Conservation (phyloP, 768 basidiomycete genomes). For the Boletellus emodensis region DNA sequence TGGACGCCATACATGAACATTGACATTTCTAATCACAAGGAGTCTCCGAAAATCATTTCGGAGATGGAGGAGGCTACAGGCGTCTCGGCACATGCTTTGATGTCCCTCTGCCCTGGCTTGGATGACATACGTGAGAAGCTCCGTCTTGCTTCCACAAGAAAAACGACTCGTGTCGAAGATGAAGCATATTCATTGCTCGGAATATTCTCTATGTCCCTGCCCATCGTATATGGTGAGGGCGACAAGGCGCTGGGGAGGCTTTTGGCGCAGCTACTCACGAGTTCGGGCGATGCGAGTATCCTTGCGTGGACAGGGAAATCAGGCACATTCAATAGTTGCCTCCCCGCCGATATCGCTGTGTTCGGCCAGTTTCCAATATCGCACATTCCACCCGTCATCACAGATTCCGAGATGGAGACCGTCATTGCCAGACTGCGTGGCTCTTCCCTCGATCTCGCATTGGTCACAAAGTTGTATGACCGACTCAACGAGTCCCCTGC, state of each 20-base stretch:
- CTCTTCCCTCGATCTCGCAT: background rate
- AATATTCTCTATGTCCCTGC: constrained; percentile 5
- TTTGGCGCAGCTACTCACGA: constrained; percentile 3
- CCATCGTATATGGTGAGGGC: constrained; percentile 10
- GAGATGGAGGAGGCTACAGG: constrained; percentile 10
- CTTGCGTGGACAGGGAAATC: constrained; percentile 10
- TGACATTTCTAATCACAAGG: constrained; percentile 7
- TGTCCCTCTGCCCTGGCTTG: constrained; percentile 2
- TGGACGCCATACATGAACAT: constrained; percentile 6
- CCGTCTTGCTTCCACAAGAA: constrained; percentile 2
- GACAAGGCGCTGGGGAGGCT: constrained; percentile 7
- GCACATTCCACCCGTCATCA: background rate
- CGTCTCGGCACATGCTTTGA: background rate
- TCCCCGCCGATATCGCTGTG: background rate
- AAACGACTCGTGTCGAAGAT: constrained; percentile 9
- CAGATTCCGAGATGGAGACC: background rate
- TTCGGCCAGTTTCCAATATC: background rate
- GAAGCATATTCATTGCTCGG: constrained; percentile 13
- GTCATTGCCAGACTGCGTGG: background rate
- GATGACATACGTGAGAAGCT: constrained; percentile 5
- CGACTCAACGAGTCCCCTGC: background rate
- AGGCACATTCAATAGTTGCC: constrained; percentile 2
- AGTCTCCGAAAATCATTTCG: background rate
- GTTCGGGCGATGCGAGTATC: constrained; percentile 2
- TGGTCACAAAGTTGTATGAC: background rate